A percentile compares a stretch with the other conserved stretches of the same genome.
phyloP scores from a whole-genome alignment of 805 yeast species.

The Candida suzukii region DNA sequence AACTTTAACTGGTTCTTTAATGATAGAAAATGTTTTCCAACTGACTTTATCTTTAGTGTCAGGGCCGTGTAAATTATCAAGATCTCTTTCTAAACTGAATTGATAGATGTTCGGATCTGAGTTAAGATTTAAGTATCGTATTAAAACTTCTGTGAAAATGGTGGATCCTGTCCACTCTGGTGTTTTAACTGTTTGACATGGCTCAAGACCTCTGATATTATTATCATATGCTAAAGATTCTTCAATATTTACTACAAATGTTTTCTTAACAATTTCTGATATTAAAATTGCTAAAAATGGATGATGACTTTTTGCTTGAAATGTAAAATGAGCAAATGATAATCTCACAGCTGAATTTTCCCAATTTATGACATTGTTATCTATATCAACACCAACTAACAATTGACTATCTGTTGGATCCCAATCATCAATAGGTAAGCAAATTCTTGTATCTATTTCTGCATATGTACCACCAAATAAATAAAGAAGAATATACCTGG shows the following conservation, averaged over 20 bases:
- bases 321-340: slow-evolving; percentile 10
- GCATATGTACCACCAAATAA: slow-evolving; percentile 50
- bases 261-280: slow-evolving; percentile 12
- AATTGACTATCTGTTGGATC: slow-evolving; percentile 7
- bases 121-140: slow-evolving; percentile 13
- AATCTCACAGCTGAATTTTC: slow-evolving; percentile 12
- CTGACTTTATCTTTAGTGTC: slow-evolving; percentile 4
- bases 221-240: slow-evolving; percentile 8
- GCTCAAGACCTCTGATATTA: slow-evolving; percentile 12
- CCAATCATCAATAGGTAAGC: slow-evolving; percentile 31
- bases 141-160: slow-evolving; percentile 15
- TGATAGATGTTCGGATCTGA: slow-evolving; percentile 4
- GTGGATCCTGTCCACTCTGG: slow-evolving; percentile 31
- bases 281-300: slow-evolving; percentile 17
- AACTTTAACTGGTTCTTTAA: slow-evolving; percentile 11
- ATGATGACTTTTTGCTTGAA: slow-evolving; percentile 15
- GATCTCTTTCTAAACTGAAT: slow-evolving; percentile 4
- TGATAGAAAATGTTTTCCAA: slow-evolving; percentile 11
- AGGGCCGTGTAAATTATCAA: slow-evolving; percentile 9
- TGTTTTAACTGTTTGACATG: slow-evolving; percentile 29
- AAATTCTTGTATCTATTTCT: slow-evolving; percentile 44
- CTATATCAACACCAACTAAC: slow-evolving; percentile 15
- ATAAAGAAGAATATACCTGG: slow-evolving; percentile 40
- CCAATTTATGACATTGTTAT: slow-evolving; percentile 15
- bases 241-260: slow-evolving; percentile 4